phyloP scores from a whole-genome alignment of 345 rosid genomes.

The Triadica sebifera region DNA sequence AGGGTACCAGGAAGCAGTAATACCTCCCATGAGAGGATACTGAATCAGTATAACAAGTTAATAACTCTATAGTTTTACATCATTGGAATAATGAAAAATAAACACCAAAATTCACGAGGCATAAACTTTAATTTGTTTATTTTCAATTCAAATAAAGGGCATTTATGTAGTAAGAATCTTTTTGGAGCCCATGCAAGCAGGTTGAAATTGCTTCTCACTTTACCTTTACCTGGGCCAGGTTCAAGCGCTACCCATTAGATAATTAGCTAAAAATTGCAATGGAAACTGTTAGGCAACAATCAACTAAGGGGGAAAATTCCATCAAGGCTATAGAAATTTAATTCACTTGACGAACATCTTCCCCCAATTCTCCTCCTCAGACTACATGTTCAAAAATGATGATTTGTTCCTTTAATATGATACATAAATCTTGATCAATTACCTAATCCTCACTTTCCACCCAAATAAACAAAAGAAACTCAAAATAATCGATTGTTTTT shows the following conservation, averaged over 20 bases:
- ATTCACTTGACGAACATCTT: not conserved
- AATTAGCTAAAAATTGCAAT: not conserved
- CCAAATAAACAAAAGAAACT: no score
- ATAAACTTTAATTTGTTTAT: not conserved
- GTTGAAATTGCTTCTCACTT: not conserved
- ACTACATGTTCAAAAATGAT: not conserved
- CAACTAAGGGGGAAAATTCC: no score
- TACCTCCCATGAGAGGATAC: slow-evolving; percentile 40
- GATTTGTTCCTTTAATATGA: not conserved
- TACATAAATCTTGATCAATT: not conserved
- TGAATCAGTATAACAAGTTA: not conserved
- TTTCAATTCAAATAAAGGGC: not conserved
- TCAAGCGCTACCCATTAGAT: not conserved
- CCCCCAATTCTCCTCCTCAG: not conserved
- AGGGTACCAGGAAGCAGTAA: slow-evolving; percentile 79
- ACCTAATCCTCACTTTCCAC: not conserved
- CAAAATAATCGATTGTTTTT: no score
- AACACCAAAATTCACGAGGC: not conserved
- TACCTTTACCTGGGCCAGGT: not conserved
- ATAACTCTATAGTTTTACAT: not conserved
- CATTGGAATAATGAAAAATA: no score
- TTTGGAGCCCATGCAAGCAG: no score
- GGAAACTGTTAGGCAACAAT: no score
- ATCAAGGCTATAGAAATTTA: not conserved
- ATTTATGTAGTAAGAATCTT: not conserved